Evolutionary conservation across 805 yeast genomes (phyloP).

Genomic region (Metschnikowia anglica): DNA sequence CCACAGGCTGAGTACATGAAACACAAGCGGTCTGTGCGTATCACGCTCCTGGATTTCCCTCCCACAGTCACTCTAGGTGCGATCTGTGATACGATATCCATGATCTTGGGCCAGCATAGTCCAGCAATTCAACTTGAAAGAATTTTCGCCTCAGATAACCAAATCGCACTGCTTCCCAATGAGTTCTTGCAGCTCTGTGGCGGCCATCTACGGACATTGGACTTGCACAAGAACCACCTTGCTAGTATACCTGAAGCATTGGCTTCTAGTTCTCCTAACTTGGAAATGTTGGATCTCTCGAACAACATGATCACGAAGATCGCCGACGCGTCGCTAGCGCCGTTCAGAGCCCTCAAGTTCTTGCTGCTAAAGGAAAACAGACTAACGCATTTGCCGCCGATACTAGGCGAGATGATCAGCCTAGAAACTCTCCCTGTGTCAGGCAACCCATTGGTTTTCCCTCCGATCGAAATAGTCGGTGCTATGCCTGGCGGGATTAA

Average conservation of each 20-base stretch:
- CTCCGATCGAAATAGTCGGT: constrained; percentile 37
- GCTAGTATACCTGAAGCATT: constrained; percentile 51
- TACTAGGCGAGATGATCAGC: constrained; percentile 49
- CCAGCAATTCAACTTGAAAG: constrained; percentile 16
- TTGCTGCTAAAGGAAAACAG: constrained; percentile 62
- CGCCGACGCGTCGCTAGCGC: constrained; percentile 42
- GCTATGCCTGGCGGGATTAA: constrained; percentile 47
- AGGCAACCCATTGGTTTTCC: constrained; percentile 58
- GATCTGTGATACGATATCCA: constrained; percentile 15
- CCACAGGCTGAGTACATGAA: constrained; percentile 16
- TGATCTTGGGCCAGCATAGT: constrained; percentile 7
- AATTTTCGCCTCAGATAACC: constrained; percentile 13
- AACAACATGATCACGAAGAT: constrained; percentile 50
- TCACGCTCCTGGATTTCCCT: constrained; percentile 15
- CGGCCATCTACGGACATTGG: constrained; percentile 46
- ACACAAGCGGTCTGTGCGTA: constrained; percentile 15
- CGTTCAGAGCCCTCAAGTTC: constrained; percentile 49
- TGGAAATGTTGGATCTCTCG: constrained; percentile 69
- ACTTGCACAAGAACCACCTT: constrained; percentile 62
- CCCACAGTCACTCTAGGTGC: constrained; percentile 11
- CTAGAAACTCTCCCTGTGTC: constrained; percentile 60
- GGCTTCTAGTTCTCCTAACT: constrained; percentile 30
- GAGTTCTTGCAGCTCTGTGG: constrained; percentile 16
- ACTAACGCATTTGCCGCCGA: constrained; percentile 53
- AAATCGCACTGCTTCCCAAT: constrained; percentile 12